A percentile compares a stretch with the other conserved stretches of the same genome.
These are phyloP conservation scores for Phytopythium helicoides DNA, from an alignment of 352 stramenopile species.

Conservation along the genomic window DNA sequence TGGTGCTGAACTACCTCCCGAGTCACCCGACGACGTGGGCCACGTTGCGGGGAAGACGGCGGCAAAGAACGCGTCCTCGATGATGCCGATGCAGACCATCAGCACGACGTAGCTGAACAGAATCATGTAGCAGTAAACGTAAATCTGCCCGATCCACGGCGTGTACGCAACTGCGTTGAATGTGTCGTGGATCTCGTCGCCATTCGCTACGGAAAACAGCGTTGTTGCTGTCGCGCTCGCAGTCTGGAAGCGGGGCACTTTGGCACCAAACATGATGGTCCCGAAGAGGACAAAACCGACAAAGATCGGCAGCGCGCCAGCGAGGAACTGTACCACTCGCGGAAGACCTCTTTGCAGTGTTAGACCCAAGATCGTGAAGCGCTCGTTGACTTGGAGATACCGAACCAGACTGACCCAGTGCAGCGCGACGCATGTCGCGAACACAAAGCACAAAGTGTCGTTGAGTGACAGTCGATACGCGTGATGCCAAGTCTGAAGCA, in stretches of 20 bases:
- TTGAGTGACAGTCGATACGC: conserved; percentile 51
- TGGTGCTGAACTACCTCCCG: too few species aligned
- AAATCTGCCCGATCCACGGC: conserved; percentile 77
- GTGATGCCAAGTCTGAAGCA: conserved; percentile 51
- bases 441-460: conserved; percentile 55
- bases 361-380: conserved; percentile 76
- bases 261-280: conserved; percentile 84
- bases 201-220: conserved; percentile 85
- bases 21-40: conserved; percentile 11
- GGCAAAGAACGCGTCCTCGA: conserved; percentile 88
- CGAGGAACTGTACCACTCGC: conserved; percentile 74
- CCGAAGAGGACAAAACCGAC: conserved; percentile 85
- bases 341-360: conserved; percentile 70
- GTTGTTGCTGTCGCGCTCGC: conserved; percentile 64
- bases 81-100: conserved; percentile 89
- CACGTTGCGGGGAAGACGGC: conserved; percentile 69
- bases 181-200: conserved; percentile 86
- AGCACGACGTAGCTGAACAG: conserved; percentile 89
- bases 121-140: conserved; percentile 86
- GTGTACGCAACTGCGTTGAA: conserved; percentile 73
- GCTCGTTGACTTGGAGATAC: conserved; percentile 64
- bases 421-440: conserved; percentile 62
- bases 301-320: conserved; percentile 81
- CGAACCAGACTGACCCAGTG: conserved; percentile 78
- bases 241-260: conserved; percentile 74